phyloP scores from a whole-genome alignment of 495 filamentous ascomycete species.

The Annulohypoxylon maeteangense region DNA sequence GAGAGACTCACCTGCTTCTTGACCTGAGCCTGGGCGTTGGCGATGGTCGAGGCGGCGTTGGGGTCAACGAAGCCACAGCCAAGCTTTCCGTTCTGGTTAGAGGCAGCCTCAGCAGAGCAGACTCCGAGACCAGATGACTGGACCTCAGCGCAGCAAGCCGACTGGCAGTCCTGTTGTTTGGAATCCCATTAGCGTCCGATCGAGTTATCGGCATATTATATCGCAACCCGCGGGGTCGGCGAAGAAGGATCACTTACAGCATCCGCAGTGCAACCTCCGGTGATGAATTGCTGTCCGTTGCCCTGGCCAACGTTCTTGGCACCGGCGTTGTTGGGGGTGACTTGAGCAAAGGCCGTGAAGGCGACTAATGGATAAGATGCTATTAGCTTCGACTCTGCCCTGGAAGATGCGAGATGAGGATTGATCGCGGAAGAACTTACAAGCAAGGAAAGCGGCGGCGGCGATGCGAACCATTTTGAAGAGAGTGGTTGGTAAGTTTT shows the following conservation, averaged over 20 bases:
- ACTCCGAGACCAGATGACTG: constrained; percentile 41
- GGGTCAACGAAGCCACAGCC: constrained; percentile 60
- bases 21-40: constrained; percentile 38
- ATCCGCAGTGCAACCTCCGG: constrained; percentile 59
- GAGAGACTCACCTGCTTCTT: constrained; percentile 34
- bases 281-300: constrained; percentile 63
- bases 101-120: constrained; percentile 47
- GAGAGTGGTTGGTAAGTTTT: constrained; percentile 12
- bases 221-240: background rate
- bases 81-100: constrained; percentile 48
- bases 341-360: constrained; percentile 45
- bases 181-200: background rate
- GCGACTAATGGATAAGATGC: constrained; percentile 41
- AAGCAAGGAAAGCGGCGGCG: constrained; percentile 45
- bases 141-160: constrained; percentile 43
- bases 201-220: background rate
- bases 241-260: constrained; percentile 42
- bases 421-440: constrained; percentile 39
- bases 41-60: constrained; percentile 44
- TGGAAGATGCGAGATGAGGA: background rate
- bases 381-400: constrained; percentile 1
- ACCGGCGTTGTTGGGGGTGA: constrained; percentile 56
- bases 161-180: constrained; percentile 32
- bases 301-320: constrained; percentile 62
- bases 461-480: constrained; percentile 56